Percentiles rank a stretch among this genome's conserved stretches.
These are phyloP conservation scores for Ogataea philodendri DNA, from an alignment of 805 yeast species.

Conservation along the genomic window DNA sequence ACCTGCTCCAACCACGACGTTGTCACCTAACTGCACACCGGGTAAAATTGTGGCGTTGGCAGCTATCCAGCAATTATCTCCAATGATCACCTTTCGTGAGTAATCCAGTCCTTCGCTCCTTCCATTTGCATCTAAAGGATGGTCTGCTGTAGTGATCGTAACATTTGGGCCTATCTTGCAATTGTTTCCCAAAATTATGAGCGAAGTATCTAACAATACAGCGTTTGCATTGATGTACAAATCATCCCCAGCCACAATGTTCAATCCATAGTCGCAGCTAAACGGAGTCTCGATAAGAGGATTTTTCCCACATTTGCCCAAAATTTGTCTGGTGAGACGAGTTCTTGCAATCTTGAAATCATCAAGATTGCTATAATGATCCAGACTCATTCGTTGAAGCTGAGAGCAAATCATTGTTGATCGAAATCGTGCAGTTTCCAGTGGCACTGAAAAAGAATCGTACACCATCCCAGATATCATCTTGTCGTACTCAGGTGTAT, in stretches of 20 bases:
- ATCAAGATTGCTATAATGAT: slow-evolving; percentile 9
- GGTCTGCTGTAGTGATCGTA: slow-evolving; percentile 59
- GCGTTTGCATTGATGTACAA: slow-evolving; percentile 61
- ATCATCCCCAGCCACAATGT: slow-evolving; percentile 52
- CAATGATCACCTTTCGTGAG: slow-evolving; percentile 57
- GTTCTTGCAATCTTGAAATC: slow-evolving; percentile 38
- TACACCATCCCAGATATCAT: slow-evolving; percentile 54
- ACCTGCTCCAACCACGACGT: slow-evolving; percentile 65
- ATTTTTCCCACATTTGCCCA: slow-evolving; percentile 48
- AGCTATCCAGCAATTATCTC: slow-evolving; percentile 69
- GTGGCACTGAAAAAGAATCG: slow-evolving; percentile 31
- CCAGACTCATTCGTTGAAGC: slow-evolving; percentile 15
- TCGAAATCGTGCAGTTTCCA: slow-evolving; percentile 34
- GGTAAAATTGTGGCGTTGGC: slow-evolving; percentile 53
- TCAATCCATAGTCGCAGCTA: slow-evolving; percentile 65
- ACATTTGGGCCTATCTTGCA: slow-evolving; percentile 65
- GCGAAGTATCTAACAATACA: slow-evolving; percentile 56
- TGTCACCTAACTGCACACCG: slow-evolving; percentile 65
- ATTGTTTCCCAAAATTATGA: slow-evolving; percentile 58
- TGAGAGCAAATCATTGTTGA: slow-evolving; percentile 35
- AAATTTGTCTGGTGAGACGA: slow-evolving; percentile 37
- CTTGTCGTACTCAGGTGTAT: slow-evolving; percentile 44
- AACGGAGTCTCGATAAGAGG: slow-evolving; percentile 49
- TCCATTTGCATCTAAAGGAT: slow-evolving; percentile 50
- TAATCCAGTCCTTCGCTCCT: slow-evolving; percentile 49